phyloP scores from a whole-genome alignment of 1,139 yeast species.

The Nadsonia commutata region DNA sequence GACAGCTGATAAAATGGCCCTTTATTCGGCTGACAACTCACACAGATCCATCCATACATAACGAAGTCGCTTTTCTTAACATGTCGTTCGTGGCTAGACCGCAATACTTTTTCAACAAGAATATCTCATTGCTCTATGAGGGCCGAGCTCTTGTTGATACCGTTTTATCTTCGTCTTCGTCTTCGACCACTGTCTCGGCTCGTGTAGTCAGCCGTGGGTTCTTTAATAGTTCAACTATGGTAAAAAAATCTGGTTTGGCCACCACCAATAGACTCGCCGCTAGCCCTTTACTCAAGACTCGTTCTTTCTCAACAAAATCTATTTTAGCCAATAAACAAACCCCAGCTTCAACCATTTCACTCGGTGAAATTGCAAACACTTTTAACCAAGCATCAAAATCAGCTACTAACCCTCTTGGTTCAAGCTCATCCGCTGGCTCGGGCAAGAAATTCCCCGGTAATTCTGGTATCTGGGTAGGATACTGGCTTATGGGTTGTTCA shows the following conservation, averaged over 20 bases:
- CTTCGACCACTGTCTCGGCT: neutral
- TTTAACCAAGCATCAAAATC: neutral
- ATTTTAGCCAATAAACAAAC: neutral
- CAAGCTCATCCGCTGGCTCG: too few species aligned
- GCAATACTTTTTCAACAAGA: neutral
- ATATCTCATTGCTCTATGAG: neutral
- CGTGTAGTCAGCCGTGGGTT: neutral
- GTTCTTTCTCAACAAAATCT: neutral
- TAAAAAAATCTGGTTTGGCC: neutral
- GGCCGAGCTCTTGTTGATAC: neutral
- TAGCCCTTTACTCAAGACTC: neutral
- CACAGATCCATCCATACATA: too few species aligned
- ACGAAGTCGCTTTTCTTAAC: too few species aligned
- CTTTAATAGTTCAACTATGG: neutral
- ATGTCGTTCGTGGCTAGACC: neutral
- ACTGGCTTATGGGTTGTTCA: constrained; percentile 85
- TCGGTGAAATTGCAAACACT: neutral
- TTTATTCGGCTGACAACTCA: too few species aligned
- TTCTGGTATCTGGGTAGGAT: constrained; percentile 41
- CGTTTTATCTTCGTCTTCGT: too few species aligned
- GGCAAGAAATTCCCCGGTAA: constrained; percentile 15
- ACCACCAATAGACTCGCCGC: neutral
- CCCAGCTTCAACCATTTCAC: neutral
- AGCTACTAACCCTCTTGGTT: neutral
- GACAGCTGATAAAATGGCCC: too few species aligned